Percentiles rank a stretch among this genome's conserved stretches.
phyloP scores from a whole-genome alignment of 2,329 filamentous ascomycete genomes.

The Corynespora cassiicola region DNA sequence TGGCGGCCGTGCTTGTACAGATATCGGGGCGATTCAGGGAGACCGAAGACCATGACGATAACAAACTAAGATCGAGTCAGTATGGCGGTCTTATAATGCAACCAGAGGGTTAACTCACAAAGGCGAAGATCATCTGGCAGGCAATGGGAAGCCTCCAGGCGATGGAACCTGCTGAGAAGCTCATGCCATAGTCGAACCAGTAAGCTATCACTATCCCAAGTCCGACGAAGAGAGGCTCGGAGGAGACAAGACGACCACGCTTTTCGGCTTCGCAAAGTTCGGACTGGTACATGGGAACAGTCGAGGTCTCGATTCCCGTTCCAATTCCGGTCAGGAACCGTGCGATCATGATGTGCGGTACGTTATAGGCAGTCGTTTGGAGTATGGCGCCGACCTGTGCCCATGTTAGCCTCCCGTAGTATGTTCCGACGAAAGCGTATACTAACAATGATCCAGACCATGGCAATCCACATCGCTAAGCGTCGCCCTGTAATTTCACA shows the following conservation, averaged over 20 bases:
- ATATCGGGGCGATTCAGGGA: constrained; percentile 34
- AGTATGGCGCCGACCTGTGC: constrained; percentile 43
- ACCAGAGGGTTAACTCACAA: no score
- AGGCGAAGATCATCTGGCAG: constrained; percentile 53
- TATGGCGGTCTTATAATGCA: no score
- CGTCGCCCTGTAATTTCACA: constrained; percentile 46
- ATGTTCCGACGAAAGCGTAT: not conserved
- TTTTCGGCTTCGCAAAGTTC: constrained; percentile 61
- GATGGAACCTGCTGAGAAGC: constrained; percentile 49
- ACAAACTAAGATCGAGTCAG: constrained; percentile 32
- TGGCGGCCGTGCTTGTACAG: constrained; percentile 41
- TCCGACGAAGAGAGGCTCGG: constrained; percentile 59
- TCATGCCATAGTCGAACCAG: constrained; percentile 48
- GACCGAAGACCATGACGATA: constrained; percentile 49
- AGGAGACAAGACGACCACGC: constrained; percentile 65
- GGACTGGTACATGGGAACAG: constrained; percentile 60
- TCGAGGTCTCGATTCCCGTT: constrained; percentile 62
- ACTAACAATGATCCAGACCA: constrained; percentile 48
- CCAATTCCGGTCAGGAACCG: constrained; percentile 60
- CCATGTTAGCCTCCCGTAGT: not conserved
- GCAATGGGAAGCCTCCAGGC: constrained; percentile 57
- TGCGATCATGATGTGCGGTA: constrained; percentile 57
- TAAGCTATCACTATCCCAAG: constrained; percentile 58
- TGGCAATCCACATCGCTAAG: constrained; percentile 50
- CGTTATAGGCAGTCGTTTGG: constrained; percentile 41